Percentiles rank a stretch among this genome's conserved stretches.
Conservation (phyloP, 148 eudicot genomes). For the Rhododendron kiyosumense region DNA sequence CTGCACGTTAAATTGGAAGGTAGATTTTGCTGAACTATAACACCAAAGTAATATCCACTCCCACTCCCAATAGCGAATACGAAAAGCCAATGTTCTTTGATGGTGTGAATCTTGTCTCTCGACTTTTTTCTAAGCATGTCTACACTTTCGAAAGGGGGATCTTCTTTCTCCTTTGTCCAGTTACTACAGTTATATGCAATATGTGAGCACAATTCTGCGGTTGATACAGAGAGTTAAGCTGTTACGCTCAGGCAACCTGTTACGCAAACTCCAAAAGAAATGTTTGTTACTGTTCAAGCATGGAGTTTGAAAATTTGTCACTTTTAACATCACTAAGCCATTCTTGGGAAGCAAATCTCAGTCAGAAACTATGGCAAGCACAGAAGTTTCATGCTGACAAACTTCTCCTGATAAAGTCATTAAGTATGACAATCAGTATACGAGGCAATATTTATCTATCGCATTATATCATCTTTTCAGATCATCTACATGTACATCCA, state of each 20-base stretch:
- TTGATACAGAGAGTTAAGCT: neutral
- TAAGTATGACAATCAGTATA: neutral
- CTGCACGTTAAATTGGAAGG: neutral
- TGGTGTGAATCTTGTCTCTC: neutral
- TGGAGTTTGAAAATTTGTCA: neutral
- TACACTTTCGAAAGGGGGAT: neutral
- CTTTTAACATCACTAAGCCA: neutral
- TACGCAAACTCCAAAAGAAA: neutral
- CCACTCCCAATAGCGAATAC: neutral
- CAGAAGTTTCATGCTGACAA: neutral
- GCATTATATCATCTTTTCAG: neutral
- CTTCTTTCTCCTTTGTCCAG: neutral
- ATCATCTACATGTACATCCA: neutral
- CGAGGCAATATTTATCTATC: neutral
- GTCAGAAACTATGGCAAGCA: neutral
- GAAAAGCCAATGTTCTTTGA: neutral
- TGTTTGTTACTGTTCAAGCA: neutral
- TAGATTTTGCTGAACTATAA: neutral
- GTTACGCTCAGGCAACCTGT: neutral
- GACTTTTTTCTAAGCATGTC: neutral
- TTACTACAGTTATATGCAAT: neutral
- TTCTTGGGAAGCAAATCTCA: neutral
- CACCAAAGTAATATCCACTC: neutral
- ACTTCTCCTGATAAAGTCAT: neutral
- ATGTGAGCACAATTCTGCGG: neutral